Conservation (phyloP, 2,329 filamentous ascomycete species). For the Lasiodiplodia sp. region DNA sequence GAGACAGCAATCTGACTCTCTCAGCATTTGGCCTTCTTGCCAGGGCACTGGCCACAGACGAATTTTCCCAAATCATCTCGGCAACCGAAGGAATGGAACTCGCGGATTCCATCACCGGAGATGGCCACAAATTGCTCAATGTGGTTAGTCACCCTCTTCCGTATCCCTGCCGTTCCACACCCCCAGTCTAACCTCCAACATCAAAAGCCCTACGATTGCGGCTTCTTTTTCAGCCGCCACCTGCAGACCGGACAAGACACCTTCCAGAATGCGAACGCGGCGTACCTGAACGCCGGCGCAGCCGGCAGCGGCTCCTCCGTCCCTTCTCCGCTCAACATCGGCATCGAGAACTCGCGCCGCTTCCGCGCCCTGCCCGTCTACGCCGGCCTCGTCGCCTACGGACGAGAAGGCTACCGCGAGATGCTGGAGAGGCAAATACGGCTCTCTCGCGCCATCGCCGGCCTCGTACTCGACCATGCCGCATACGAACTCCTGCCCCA, state of each 20-base stretch:
- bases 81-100: constrained; percentile 73
- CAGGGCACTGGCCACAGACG: constrained; percentile 65
- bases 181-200: neutral
- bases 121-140: constrained; percentile 92
- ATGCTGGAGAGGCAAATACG: constrained; percentile 77
- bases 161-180: no score
- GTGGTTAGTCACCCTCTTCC: constrained; percentile 62
- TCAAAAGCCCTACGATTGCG: constrained; percentile 81
- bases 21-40: constrained; percentile 84
- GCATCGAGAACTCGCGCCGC: constrained; percentile 88
- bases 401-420: constrained; percentile 69
- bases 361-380: constrained; percentile 93
- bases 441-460: constrained; percentile 72
- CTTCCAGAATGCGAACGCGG: constrained; percentile 85
- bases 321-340: constrained; percentile 84
- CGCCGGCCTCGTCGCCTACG: constrained; percentile 77
- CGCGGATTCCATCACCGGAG: constrained; percentile 85
- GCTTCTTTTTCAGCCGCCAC: constrained; percentile 82
- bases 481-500: constrained; percentile 72
- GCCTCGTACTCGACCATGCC: constrained; percentile 66
- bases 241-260: constrained; percentile 65
- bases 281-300: constrained; percentile 67
- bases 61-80: constrained; percentile 64
- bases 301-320: constrained; percentile 55
- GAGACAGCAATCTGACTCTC: neutral